Evolutionary conservation across 805 yeast genomes (phyloP), one percentile per base, ranked within the genome.

Genomic region (Yarrowia bubula): DNA sequence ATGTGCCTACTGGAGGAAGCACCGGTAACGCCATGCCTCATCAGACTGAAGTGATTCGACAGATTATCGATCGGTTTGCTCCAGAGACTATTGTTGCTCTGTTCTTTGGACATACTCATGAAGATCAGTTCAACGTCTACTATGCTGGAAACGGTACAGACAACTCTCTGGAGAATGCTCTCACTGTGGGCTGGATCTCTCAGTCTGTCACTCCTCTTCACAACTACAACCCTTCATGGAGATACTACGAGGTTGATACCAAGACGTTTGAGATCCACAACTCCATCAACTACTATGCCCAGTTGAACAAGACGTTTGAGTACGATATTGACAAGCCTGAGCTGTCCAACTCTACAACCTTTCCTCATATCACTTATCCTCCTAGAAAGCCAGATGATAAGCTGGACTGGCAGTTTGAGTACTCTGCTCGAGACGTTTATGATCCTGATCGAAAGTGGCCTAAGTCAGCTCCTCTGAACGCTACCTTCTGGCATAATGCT

Each of bases 21-120:
- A 51, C 58, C 33, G 58, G 58, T 8, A 51, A 51, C 75, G 58
- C 58, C 43, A 37, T 87, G 57, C 91, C 92, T 14, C 76, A 85
- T 43, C 87, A 83, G 64, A 81, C 89, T 18, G 78, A 81, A 63
- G 76, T 84, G 33, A 82, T 86, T 67, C 76, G 80, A 35, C 82
- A 83, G 67, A 83, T 87, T 43, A 79, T 87, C 28, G 86, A 84
- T 70, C 80, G 92, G 73, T 87, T 86, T 73, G 83, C 88, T 38
- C 90, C 89, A 15, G 80, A 81, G 71, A 85, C 88, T 8, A 84
- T 87, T 72, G 88, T 90, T 7, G 87, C 83, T 47, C 77, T 86
- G 35, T 87, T 87, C 78, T 86, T 81, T 71, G 92, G 92, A 31
- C 90, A 86, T 71, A 85, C 89, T 5, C 92, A 87, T 70, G 76